Percentiles rank a stretch among this genome's conserved stretches.
phyloP scores from a whole-genome alignment of 805 yeast species.

The Candida pini region DNA sequence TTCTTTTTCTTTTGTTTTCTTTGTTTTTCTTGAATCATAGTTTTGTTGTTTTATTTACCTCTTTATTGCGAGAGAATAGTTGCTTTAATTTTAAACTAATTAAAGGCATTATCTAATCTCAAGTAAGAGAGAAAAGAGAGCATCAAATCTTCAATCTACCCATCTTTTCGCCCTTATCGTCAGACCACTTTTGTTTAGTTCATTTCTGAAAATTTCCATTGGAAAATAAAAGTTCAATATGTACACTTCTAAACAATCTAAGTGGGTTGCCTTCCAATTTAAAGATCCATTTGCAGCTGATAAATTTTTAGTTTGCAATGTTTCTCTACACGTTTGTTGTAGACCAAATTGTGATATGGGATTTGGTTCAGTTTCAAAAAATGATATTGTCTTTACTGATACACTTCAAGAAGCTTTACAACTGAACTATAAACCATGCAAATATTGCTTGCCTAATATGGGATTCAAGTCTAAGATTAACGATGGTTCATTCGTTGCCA shows the following conservation, averaged over 20 bases:
- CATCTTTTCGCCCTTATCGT: too few relatives aligned
- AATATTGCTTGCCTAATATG: constrained; percentile 46
- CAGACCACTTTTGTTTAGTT: too few relatives aligned
- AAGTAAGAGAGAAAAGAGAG: too few relatives aligned
- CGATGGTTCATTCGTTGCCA: constrained; percentile 30
- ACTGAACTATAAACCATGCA: constrained; percentile 47
- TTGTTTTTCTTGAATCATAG: too few relatives aligned
- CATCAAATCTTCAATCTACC: too few relatives aligned
- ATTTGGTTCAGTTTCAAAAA: constrained; percentile 35
- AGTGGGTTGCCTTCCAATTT: constrained; percentile 61
- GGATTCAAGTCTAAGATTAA: constrained; percentile 14
- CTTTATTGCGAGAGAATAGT: too few relatives aligned
- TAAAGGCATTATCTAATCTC: too few relatives aligned
- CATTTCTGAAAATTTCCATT: too few relatives aligned
- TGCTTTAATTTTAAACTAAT: too few relatives aligned
- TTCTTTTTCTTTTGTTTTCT: too few relatives aligned
- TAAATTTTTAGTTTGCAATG: constrained; percentile 48
- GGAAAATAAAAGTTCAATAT: too few relatives aligned
- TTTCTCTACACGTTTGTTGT: constrained; percentile 40
- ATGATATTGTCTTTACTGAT: constrained; percentile 42
- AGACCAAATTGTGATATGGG: constrained; percentile 62
- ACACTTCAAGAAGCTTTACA: constrained; percentile 36
- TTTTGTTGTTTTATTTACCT: too few relatives aligned
- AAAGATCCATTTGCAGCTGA: constrained; percentile 62
- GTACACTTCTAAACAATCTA: constrained; percentile 39